Evolutionary conservation across 2,329 filamentous ascomycete genomes (phyloP).

Genomic region (Pseudopyrenochaeta lycopersici): DNA sequence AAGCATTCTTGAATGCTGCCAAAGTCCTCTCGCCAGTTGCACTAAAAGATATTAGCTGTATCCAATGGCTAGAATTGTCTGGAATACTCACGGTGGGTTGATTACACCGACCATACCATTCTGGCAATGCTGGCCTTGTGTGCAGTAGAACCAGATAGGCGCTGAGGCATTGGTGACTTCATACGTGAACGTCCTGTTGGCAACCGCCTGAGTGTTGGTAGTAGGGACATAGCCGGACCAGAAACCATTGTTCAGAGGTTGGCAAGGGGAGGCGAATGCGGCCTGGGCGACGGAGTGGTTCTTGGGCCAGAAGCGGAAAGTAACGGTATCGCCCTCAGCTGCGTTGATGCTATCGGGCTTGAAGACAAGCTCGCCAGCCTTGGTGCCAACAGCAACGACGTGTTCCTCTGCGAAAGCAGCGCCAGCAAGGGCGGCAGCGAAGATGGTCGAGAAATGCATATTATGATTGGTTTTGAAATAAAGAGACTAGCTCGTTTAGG

Average conservation of each 20-base stretch:
- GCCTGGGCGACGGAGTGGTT: slow-evolving; percentile 51
- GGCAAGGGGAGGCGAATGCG: slow-evolving; percentile 45
- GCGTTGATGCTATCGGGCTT: slow-evolving; percentile 46
- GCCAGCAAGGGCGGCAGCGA: slow-evolving; percentile 42
- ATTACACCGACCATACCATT: slow-evolving; percentile 52
- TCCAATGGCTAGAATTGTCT: not conserved
- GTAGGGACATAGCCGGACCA: slow-evolving; percentile 50
- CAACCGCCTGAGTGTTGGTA: slow-evolving; percentile 28
- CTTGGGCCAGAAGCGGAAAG: slow-evolving; percentile 51
- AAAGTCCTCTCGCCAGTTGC: slow-evolving; percentile 31
- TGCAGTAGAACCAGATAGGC: slow-evolving; percentile 54
- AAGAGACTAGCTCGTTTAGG: slow-evolving; percentile 47
- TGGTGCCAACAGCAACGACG: slow-evolving; percentile 43
- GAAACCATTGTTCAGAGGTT: slow-evolving; percentile 45
- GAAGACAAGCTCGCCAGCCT: slow-evolving; percentile 39
- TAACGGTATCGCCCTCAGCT: slow-evolving; percentile 48
- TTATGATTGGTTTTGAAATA: slow-evolving; percentile 41
- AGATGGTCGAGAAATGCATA: slow-evolving; percentile 49
- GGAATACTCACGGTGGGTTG: slow-evolving; percentile 46
- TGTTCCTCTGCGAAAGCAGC: slow-evolving; percentile 43
- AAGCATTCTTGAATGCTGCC: slow-evolving; percentile 35
- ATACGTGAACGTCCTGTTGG: slow-evolving; percentile 41
- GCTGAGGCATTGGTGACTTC: slow-evolving; percentile 46
- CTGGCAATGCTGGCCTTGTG: slow-evolving; percentile 50
- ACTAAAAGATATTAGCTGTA: slow-evolving; percentile 24